Base-by-base conservation (phyloP, 768 basidiomycete species). In the Tricholoma flavovirens region DNA sequence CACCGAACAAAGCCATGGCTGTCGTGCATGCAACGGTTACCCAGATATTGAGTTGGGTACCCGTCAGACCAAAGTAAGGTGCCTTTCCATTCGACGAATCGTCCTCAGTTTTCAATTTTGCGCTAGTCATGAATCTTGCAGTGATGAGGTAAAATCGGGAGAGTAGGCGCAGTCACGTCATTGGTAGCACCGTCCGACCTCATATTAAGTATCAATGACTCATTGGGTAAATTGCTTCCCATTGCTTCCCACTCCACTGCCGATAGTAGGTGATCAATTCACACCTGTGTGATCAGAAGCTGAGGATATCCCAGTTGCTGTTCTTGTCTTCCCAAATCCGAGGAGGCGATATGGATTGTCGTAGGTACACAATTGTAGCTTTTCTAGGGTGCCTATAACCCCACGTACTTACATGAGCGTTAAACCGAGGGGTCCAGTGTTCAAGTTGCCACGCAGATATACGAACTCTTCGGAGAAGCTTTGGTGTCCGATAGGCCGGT, bases 1-100 rank as follows among this genome's bases (percentile, higher is more conserved):
- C 51, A 77, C 78, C 79, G 58, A 79, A 80, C 1, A 80, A 68
- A 2, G 75, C 75, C 79, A 80, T 80, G 7, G 77, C 78, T 9
- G 78, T 77, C 11, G 75, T 77, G 58, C 79, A 80, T 12, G 78
- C 77, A 15, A 80, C 75, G 3, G 76, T 75, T 4, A 79, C 70
- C 77, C 78, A 79, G 32, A 71, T 64, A 51, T 77, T 77, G 50
- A 80, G 73, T 50, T 64, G 67, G 14, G 67, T 69, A 7, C 78
- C 77, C 6, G 75, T 79, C 60, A 79, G 61, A 11, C 78, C 77
- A 56, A 77, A 64, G 58, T 79, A 78, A 7, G 74, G 75, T 49
- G 48, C 62, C 57, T 63, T 62, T 19, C 22, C n/a, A 26, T 21
- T 33, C 38, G 19, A 26, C 14, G 10, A 51, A 46, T 43, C 51